These are phyloP conservation scores for Calonectria honghensis DNA, from an alignment of 2,329 filamentous ascomycete genomes.

Conservation along the genomic window DNA sequence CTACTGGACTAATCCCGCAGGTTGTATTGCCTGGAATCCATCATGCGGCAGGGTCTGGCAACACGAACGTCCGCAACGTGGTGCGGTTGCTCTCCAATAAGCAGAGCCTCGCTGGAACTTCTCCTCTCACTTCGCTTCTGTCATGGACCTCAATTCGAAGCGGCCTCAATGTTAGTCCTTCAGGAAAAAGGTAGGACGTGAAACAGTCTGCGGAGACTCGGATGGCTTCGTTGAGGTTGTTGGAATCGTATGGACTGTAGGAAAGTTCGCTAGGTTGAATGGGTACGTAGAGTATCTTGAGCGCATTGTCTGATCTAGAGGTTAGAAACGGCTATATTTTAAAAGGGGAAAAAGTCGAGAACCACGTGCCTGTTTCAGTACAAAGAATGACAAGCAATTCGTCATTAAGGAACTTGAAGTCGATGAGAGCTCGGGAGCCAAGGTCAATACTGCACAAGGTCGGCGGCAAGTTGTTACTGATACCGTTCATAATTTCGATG, in stretches of 20 bases:
- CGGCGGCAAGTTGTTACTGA: conserved; percentile 68
- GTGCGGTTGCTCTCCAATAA: conserved; percentile 69
- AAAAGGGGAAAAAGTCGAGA: not conserved
- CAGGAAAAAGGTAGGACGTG: conserved; percentile 54
- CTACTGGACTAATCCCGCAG: no score
- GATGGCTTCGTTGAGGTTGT: conserved; percentile 30
- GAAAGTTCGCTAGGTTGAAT: conserved; percentile 60
- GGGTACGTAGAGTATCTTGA: conserved; percentile 60
- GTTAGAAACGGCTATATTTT: conserved; percentile 17
- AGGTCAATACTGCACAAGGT: conserved; percentile 65
- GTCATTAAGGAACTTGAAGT: conserved; percentile 82
- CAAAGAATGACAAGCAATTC: conserved; percentile 76
- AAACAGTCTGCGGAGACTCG: conserved; percentile 45
- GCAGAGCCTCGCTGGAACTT: conserved; percentile 70
- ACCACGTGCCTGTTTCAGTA: conserved; percentile 61
- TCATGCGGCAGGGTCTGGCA: conserved; percentile 53
- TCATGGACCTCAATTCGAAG: conserved; percentile 72
- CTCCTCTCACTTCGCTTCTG: conserved; percentile 65
- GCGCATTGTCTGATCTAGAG: conserved; percentile 49
- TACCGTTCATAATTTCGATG: conserved; percentile 74
- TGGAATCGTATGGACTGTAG: conserved; percentile 61
- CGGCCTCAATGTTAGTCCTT: conserved; percentile 58
- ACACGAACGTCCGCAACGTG: conserved; percentile 68
- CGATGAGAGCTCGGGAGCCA: conserved; percentile 68
- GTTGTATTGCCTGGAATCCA: not conserved